These are phyloP conservation scores for Apiospora kogelbergensis DNA, from an alignment of 2,329 filamentous ascomycete species.

Conservation along the genomic window DNA sequence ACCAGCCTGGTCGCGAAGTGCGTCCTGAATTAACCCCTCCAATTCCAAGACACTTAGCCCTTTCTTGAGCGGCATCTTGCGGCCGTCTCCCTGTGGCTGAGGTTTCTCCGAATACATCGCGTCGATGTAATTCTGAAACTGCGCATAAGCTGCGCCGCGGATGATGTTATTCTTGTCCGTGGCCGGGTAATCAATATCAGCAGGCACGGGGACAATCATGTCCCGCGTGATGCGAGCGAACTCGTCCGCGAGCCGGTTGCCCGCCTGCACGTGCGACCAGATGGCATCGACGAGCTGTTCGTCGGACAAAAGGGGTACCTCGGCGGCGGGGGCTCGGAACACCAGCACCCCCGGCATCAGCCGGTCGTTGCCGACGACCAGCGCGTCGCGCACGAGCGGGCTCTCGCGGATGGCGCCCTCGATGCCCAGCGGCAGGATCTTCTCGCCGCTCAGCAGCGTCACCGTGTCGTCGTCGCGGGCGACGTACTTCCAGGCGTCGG, in stretches of 20 bases:
- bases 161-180: conserved; percentile 47
- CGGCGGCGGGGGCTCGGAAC: conserved; percentile 27
- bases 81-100: neutral
- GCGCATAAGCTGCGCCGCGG: conserved; percentile 37
- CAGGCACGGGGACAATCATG: conserved; percentile 36
- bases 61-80: neutral
- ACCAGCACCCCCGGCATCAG: conserved; percentile 32
- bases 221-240: conserved; percentile 44
- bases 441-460: conserved; percentile 39
- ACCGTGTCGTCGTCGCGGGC: conserved; percentile 38
- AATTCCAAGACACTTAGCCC: neutral
- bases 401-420: conserved; percentile 35
- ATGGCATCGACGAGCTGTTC: conserved; percentile 35
- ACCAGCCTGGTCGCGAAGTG: conserved; percentile 29
- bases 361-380: conserved; percentile 35
- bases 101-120: conserved; percentile 27
- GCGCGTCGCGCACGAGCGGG: conserved; percentile 30
- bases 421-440: conserved; percentile 36
- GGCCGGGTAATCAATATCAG: neutral
- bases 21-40: conserved; percentile 29
- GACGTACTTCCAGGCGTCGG: conserved; percentile 38
- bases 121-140: conserved; percentile 29
- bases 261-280: conserved; percentile 36
- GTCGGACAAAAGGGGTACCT: conserved; percentile 17
- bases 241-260: conserved; percentile 40